Base-by-base conservation (phyloP, 148 eudicot species). In the Fallopia convolvulus region DNA sequence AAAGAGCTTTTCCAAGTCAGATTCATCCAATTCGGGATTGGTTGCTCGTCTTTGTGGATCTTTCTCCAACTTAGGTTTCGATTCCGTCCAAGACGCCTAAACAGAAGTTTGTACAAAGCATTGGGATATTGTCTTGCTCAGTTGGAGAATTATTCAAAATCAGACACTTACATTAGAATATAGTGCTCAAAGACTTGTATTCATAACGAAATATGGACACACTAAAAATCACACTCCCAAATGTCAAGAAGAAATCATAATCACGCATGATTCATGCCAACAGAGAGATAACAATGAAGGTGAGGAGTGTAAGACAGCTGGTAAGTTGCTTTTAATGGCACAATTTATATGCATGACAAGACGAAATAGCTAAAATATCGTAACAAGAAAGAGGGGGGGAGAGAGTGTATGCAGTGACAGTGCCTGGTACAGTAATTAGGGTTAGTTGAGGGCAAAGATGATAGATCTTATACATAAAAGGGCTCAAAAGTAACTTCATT, bases 41-140 rank as follows among this genome's bases (percentile, higher is more conserved):
- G 87, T 83, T 42, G 91, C 90, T 80, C 99, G 99, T 18, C 91
- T 85, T 90, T 96, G 99, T 72, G 98, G 98, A 86, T 96, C 99
- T 90, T 90, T 93, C 83, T 90, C 94, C 79, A 96, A 84, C 81
- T 90, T 96, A 41, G 90, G 80, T 80, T 88, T 96, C 72, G 98
- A 91, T 74, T 96, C 98, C 6, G 89, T 89, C 99, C 99, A 96
- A 26, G 98, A 93, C 42, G 91, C 98, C 99, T 95, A 74, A 77
- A 41, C 20, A 79, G n/a, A 53, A 78, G 39, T 40, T 52, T 5
- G 40, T 42, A 83, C 4, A 68, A 60, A 17, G 40, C 20, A 75
- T 55, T 55, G 33, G 18, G n/a, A 70, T 77, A 33, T 21, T 20
- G 11, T 70, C 73, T 65, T 68, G 72, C 70, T 68, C 20, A 15